Conservation (phyloP, 345 rosid species). For the Boechera divaricarpa region DNA sequence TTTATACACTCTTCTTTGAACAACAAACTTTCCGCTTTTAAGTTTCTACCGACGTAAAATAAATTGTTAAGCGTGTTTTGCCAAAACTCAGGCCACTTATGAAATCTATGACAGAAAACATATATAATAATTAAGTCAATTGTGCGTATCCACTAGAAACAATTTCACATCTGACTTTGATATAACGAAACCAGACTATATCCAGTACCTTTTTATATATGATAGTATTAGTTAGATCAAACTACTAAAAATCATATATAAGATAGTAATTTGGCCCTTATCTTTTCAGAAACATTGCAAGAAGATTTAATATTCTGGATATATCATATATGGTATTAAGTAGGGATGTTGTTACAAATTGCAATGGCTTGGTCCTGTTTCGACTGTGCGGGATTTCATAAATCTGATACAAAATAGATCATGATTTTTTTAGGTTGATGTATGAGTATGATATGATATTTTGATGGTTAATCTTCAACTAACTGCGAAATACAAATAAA, state of each 20-base stretch:
- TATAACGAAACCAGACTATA: conserved; percentile 4
- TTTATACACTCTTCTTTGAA: conserved; percentile 25
- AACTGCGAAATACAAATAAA: not conserved
- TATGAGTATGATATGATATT: no score
- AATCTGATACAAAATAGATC: no score
- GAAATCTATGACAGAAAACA: conserved; percentile 7
- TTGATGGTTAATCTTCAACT: no score
- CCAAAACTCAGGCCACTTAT: conserved; percentile 31
- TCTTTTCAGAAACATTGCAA: not conserved
- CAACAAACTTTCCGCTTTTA: conserved; percentile 23
- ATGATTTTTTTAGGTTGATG: not conserved
- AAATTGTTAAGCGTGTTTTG: conserved; percentile 23
- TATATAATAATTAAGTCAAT: conserved; percentile 3
- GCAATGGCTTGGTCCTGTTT: not conserved
- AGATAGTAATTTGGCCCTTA: not conserved
- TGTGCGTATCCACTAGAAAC: conserved; percentile 18
- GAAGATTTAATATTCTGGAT: not conserved
- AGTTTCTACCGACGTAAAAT: conserved; percentile 28
- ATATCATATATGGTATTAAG: not conserved
- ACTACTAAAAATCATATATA: not conserved
- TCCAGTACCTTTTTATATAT: not conserved
- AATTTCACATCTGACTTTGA: conserved; percentile 24
- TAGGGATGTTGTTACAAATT: not conserved
- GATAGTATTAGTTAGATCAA: conserved; percentile 2
- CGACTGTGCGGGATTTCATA: not conserved